These are phyloP conservation scores for Calonectria henricotiae DNA, from an alignment of 2,329 filamentous ascomycete species.

Conservation along the genomic window DNA sequence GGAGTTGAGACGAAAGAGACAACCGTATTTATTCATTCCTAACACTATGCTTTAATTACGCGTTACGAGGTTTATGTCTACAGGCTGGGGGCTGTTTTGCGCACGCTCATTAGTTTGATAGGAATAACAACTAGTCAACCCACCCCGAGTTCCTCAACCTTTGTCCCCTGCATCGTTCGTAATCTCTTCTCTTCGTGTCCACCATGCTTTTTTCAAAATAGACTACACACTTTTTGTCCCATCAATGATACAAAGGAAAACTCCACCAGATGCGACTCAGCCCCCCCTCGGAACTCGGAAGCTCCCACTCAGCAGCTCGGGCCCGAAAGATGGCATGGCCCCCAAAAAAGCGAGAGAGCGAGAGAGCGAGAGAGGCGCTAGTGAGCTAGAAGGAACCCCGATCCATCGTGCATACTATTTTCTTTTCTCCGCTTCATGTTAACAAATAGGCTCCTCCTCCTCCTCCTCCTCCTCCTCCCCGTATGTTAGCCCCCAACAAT, in stretches of 20 bases:
- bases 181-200: neutral
- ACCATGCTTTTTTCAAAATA: neutral
- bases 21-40: neutral
- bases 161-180: neutral
- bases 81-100: neutral
- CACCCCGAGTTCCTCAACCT: neutral
- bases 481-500: slow-evolving; percentile 7
- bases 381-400: neutral
- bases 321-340: neutral
- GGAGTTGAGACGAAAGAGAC: neutral
- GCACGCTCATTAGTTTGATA: neutral
- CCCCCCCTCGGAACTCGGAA: slow-evolving; percentile 13
- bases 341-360: neutral
- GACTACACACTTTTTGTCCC: neutral
- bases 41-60: slow-evolving; percentile 10
- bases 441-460: neutral
- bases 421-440: neutral
- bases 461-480: too few species aligned
- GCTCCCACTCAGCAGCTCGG: neutral
- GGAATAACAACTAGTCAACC: neutral
- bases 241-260: neutral
- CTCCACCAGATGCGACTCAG: slow-evolving; percentile 9
- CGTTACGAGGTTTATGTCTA: slow-evolving; percentile 9
- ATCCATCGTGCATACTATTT: slow-evolving; percentile 8
- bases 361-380: too few species aligned